Percentiles rank a stretch among this genome's conserved stretches.
These are phyloP conservation scores for Hypoxylon trugodes DNA, from an alignment of 495 filamentous ascomycete species.

Conservation along the genomic window DNA sequence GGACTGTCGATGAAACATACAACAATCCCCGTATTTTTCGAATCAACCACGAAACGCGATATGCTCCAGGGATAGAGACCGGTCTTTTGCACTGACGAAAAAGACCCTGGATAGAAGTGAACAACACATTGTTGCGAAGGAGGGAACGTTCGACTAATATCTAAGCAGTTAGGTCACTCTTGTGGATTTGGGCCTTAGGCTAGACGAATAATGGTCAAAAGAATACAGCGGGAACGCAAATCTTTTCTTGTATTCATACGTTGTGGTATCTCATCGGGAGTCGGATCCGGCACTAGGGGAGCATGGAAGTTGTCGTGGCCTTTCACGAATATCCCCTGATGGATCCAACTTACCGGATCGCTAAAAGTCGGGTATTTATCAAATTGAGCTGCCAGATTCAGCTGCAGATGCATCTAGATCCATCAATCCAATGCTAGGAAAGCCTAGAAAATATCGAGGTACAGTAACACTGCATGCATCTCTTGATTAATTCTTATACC, in stretches of 20 bases:
- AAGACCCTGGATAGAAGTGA: neutral
- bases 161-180: too few species aligned
- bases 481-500: neutral
- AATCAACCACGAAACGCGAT: constrained; percentile 28
- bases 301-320: constrained; percentile 9
- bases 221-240: neutral
- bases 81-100: constrained; percentile 2
- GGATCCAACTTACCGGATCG: constrained; percentile 16
- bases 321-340: constrained; percentile 10
- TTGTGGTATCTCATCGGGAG: constrained; percentile 10
- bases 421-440: constrained; percentile 4
- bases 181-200: too few species aligned
- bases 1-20: constrained; percentile 15
- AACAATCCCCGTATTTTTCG: constrained; percentile 14
- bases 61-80: neutral
- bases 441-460: neutral
- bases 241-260: neutral
- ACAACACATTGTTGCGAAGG: neutral
- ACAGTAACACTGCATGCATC: constrained; percentile 14
- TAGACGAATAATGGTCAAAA: neutral
- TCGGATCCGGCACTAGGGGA: neutral
- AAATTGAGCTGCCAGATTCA: constrained; percentile 29
- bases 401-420: constrained; percentile 26
- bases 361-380: constrained; percentile 5
- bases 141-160: constrained; percentile 1